phyloP scores from a whole-genome alignment of 116 monocot species.

The Phalaenopsis hybrid region DNA sequence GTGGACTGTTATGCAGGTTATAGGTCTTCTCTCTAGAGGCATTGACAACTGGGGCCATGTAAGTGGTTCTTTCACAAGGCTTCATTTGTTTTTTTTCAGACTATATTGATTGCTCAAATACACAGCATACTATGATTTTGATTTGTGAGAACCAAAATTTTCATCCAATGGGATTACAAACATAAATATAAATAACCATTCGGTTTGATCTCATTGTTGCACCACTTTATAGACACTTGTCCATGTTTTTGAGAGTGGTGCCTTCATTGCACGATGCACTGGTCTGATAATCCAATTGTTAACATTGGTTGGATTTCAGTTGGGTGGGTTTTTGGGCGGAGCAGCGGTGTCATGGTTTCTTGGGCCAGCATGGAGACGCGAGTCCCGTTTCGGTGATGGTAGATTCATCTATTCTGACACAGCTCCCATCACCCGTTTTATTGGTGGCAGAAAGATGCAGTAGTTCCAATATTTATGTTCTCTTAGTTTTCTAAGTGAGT shows the following conservation, averaged over 20 bases:
- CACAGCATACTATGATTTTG: background rate
- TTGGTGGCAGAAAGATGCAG: slow-evolving; percentile 17
- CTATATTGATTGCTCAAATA: background rate
- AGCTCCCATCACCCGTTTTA: slow-evolving; percentile 47
- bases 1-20: slow-evolving; percentile 38
- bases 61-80: slow-evolving; percentile 16
- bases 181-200: no score
- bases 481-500: no score
- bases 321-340: slow-evolving; percentile 84
- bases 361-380: slow-evolving; percentile 58
- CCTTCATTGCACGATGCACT: background rate
- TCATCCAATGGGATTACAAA: no score
- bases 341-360: slow-evolving; percentile 72
- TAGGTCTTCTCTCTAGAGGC: slow-evolving; percentile 54
- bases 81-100: background rate
- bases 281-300: background rate
- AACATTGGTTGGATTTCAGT: slow-evolving; percentile 24
- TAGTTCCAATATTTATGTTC: background rate
- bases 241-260: no score
- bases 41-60: slow-evolving; percentile 97
- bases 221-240: no score
- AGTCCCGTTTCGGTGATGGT: slow-evolving; percentile 31
- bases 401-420: slow-evolving; percentile 40
- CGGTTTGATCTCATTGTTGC: no score
- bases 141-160: no score